These are phyloP conservation scores for Volvox africanus DNA, from an alignment of 139 green algal species.

Conservation along the genomic window DNA sequence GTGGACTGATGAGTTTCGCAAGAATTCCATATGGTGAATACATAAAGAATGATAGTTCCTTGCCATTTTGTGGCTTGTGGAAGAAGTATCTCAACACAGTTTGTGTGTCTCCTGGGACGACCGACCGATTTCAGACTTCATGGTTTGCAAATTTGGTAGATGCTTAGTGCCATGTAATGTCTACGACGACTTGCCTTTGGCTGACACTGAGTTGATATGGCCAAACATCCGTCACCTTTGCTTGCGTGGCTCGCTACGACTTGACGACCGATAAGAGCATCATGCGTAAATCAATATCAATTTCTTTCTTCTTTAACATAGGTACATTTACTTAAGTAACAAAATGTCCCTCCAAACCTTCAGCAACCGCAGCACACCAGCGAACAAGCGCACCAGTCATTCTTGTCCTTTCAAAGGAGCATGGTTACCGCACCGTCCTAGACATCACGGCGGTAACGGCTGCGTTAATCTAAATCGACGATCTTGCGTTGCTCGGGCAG, in stretches of 20 bases:
- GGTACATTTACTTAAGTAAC: neutral
- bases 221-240: constrained; percentile 2
- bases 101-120: neutral
- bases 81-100: neutral
- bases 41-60: no score
- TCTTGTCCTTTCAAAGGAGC: neutral
- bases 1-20: no score
- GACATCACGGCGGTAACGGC: neutral
- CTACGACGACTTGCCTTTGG: neutral
- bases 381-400: neutral
- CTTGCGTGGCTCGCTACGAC: constrained; percentile 28
- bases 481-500: neutral
- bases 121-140: neutral
- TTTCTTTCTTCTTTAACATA: neutral
- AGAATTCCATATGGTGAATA: no score
- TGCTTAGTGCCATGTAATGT: neutral
- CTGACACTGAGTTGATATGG: neutral
- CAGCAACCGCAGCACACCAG: neutral
- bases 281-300: neutral
- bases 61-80: no score
- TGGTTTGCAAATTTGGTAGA: neutral
- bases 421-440: neutral
- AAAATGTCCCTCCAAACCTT: neutral
- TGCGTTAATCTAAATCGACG: neutral
- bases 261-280: neutral